Base-by-base conservation (phyloP, 2,329 filamentous ascomycete genomes). In the Clarireedia hainanense region DNA sequence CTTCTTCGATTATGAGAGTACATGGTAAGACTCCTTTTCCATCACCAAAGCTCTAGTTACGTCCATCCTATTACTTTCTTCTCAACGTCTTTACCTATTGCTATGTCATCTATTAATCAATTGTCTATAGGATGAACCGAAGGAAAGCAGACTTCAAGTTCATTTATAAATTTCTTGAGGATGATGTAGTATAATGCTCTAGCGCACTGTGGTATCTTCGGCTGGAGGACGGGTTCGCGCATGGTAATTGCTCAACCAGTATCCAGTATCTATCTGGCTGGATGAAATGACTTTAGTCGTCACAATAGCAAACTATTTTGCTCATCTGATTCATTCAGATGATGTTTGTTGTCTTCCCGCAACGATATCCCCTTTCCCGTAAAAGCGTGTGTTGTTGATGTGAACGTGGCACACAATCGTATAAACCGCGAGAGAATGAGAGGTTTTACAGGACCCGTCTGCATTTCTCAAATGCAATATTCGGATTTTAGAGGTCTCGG, bases 1-100 rank as follows among this genome's bases (percentile, higher is more conserved):
- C 50, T 99, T 99, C 78, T 99, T 99, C 72, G 94, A 99, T 74
- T 99, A 99, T 70, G 94, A 99, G 75, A 95, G 89, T 73, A 99
- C 94, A 68, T 99, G 94, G 94, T 96, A 75, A 57, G 50, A 43
- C 23, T 52, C 39, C 39, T 42, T 20, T n/a, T n/a, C 2, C 17
- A 27, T 52, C 14, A 52, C 48, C 34, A 52, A 48, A 26, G 50
- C 47, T 30, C 40, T 55, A 7, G 20, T 23, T 10, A 34, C 9
- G 30, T 34, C 10, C 30, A 9, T 4, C 30, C 3, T 14, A 9
- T 12, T 14, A 3, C 30, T 34, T 34, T 34, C 30, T 12, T 34
- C 9, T 12, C 10, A 12, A 20, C 39, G 17, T 20, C 26, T 17
- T 47, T 52, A 20, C 43, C 24, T 30, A 47, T 50, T 26, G 14